Evolutionary conservation across 192 early-diverging fungal species (phyloP).

Genomic region (Coemansia sp.): DNA sequence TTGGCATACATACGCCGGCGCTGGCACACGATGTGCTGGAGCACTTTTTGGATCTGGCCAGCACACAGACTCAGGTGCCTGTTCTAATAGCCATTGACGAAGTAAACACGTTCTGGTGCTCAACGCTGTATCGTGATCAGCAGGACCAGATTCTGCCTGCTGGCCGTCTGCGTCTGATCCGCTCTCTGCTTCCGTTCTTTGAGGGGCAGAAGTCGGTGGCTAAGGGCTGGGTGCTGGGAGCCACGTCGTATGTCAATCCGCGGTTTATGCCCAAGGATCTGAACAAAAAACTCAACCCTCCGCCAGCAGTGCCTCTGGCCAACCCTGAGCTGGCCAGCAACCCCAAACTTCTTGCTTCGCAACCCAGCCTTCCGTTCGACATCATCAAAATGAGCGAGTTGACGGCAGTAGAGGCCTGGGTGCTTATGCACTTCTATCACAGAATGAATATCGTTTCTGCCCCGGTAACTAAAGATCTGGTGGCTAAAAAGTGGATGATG

Average conservation of each 20-base stretch:
- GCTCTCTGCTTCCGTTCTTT: slow-evolving; percentile 42
- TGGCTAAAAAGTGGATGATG: slow-evolving; percentile 43
- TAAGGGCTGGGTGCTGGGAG: slow-evolving; percentile 42
- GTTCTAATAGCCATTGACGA: slow-evolving; percentile 47
- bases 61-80: slow-evolving; percentile 40
- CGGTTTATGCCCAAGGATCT: slow-evolving; percentile 40
- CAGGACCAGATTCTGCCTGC: slow-evolving; percentile 30
- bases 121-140: slow-evolving; percentile 39
- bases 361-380: slow-evolving; percentile 24
- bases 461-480: slow-evolving; percentile 31
- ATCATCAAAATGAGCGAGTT: slow-evolving; percentile 20
- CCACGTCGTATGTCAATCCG: slow-evolving; percentile 30
- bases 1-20: slow-evolving; percentile 32
- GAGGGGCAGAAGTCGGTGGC: slow-evolving; percentile 21
- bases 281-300: slow-evolving; percentile 26
- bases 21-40: slow-evolving; percentile 41
- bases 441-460: slow-evolving; percentile 18
- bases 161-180: slow-evolving; percentile 29
- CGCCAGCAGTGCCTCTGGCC: slow-evolving; percentile 20
- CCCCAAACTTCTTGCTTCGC: neutral
- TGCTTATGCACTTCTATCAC: slow-evolving; percentile 44
- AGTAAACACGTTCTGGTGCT: slow-evolving; percentile 48
- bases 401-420: slow-evolving; percentile 35
- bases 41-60: slow-evolving; percentile 26
- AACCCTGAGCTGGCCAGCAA: slow-evolving; percentile 33